These are phyloP conservation scores for Carallia brachiata DNA, from an alignment of 345 rosid species.

Conservation along the genomic window DNA sequence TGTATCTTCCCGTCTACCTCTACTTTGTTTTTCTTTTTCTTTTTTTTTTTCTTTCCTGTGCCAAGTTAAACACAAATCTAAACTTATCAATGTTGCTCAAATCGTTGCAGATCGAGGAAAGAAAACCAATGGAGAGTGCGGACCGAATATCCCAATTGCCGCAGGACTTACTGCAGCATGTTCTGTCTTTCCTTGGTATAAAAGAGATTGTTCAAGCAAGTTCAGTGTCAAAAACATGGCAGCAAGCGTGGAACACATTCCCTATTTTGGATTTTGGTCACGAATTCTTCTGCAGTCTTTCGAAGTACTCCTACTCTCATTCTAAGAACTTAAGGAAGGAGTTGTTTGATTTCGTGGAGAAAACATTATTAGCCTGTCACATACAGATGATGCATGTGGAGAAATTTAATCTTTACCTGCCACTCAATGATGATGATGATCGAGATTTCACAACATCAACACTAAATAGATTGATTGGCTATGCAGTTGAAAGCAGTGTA, in stretches of 20 bases:
- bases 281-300: not conserved
- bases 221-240: not conserved
- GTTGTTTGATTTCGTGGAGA: not conserved
- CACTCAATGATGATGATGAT: not conserved
- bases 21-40: too few species aligned
- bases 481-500: not conserved
- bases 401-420: not conserved
- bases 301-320: not conserved
- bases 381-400: not conserved
- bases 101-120: not conserved
- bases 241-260: too few species aligned
- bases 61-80: too few species aligned
- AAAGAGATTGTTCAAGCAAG: not conserved
- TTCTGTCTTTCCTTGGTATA: not conserved
- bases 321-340: not conserved
- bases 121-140: not conserved
- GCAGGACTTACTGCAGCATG: not conserved
- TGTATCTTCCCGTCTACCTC: too few species aligned
- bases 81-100: too few species aligned
- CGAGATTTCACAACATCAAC: not conserved
- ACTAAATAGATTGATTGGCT: not conserved
- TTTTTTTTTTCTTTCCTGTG: too few species aligned
- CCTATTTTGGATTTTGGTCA: not conserved
- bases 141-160: not conserved
- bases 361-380: not conserved